Base-by-base conservation (phyloP, 164 flowering plant genomes). In the Stephania cephalantha region DNA sequence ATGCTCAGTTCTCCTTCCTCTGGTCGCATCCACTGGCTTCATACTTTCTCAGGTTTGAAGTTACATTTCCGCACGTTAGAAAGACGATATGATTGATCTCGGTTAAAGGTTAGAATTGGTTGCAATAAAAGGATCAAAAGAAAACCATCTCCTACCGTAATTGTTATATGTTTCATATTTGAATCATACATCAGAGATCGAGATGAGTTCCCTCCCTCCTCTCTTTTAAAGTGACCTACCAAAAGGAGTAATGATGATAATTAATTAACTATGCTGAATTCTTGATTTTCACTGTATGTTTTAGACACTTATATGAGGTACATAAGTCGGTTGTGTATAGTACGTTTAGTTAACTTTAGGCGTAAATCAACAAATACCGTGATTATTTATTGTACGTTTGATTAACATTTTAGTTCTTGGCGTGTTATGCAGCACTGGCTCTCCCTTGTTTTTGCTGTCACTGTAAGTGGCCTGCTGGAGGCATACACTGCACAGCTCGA, bases 401-500 rank as follows among this genome's bases (percentile, higher is more conserved):
- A 44, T 22, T 46, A 50, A 22, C 30, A 1, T 42, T 55, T 10
- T 42, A 35, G 8, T 66, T 35, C 10, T 77, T 68, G 30, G 11
- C 29, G 44, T 46, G 69, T 31, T 71, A 25, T 85, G 90, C 98
- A 95, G 98, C 87, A 89, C 11, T 95, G 98, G 99, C 35, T 85
- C 55, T 88, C 97, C 55, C 86, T 95, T 70, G 81, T 93, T 12
- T 44, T 91, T 44, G 98, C 99, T 20, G 95, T 92, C 77, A 87
- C 85, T 0, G 80, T 82, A 30, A 95, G 94, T 78, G 98, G 99
- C 46, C 81, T 95, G 84, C 78, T 95, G 86, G 99, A 95, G 85
- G 99, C 99, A 55, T 92, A 92, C 87, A 95, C 99, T 1, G 89
- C 97, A 50, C 99, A 95, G 73, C 97, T 95, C 7, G 99, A 95